Conservation (phyloP, 169 alveolate species). For the Plasmodium billcollinsi region DNA sequence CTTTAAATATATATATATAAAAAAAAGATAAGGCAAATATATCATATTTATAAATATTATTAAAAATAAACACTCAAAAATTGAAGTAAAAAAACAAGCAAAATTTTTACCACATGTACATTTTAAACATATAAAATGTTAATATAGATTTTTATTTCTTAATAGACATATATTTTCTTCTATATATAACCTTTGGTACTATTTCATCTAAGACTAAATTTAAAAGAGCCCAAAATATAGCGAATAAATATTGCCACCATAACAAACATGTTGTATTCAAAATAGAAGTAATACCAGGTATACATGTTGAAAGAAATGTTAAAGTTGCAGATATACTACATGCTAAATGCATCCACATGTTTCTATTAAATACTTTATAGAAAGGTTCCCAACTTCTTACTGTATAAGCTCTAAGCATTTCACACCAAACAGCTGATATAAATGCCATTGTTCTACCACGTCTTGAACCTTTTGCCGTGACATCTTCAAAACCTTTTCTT, state of each 20-base stretch:
- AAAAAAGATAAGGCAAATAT: constrained; percentile 3
- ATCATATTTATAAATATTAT: constrained; percentile 9
- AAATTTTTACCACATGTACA: constrained; percentile 1
- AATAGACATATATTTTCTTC: constrained; percentile 75
- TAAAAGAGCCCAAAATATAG: constrained; percentile 89
- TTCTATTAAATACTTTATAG: constrained; percentile 90
- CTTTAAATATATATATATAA: constrained; percentile 2
- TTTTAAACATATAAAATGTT: constrained; percentile 2
- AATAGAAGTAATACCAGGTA: constrained; percentile 89
- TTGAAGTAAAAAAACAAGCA: constrained; percentile 1
- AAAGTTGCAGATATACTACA: constrained; percentile 91
- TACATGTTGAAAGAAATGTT: constrained; percentile 87
- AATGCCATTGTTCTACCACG: constrained; percentile 92
- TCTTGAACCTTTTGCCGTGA: constrained; percentile 88
- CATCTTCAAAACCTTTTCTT: constrained; percentile 80
- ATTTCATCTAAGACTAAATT: constrained; percentile 90
- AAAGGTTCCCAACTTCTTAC: constrained; percentile 93
- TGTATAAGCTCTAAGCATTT: constrained; percentile 94
- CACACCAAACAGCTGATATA: constrained; percentile 93
- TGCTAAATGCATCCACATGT: constrained; percentile 93
- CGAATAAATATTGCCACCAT: constrained; percentile 92
- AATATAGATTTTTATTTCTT: neutral
- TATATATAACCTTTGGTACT: constrained; percentile 89
- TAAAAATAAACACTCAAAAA: constrained; percentile 2
- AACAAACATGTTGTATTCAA: constrained; percentile 88